Base-by-base conservation (phyloP, 306 rosid species). In the Citrullus mucosospermus region DNA sequence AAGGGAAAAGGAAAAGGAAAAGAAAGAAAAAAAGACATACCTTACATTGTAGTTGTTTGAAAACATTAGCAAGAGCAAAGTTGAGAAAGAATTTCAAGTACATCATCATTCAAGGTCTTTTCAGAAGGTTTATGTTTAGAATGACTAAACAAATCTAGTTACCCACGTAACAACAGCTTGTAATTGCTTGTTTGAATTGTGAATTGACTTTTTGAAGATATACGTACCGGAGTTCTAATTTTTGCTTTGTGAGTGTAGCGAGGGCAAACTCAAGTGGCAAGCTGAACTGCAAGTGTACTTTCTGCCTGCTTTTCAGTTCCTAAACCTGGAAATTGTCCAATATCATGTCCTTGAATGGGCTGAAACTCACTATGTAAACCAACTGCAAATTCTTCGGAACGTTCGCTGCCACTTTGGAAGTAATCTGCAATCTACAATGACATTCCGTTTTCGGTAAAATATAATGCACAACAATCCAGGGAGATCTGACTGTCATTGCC, bases 241-340 rank as follows among this genome's bases (percentile, higher is more conserved):
- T 71, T 14, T 6, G 38, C 28, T 22, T 44, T 12, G 9, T 48
- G 15, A 30, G 16, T 71, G 25, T 13, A 71, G 30, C 34, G 28
- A 71, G 36, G 59, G 28, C 17, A 67, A 67, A 57, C 50, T 78
- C 79, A 88, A 68, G 80, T 78, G 38, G 83, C 75, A 81, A 85
- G 88, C 82, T 85, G 87, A 76, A 75, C 67, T 22, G 83, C 79
- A 36, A 72, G 80, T n/a, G 70, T 76, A 50, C 85, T 85, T 10
- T 80, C 81, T 20, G 76, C 80, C 66, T 80, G 81, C 18, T 78
- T 80, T 82, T 71, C 77, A 30, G 85, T 54, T 60, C 81, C 87
- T 82, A 88, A 61, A 63, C 89, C 95, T 13, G 93, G 90, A 78
- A 90, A 92, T 68, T 89, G 96, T 68, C 98, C 97, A 54, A 94